A percentile compares a stretch with the other conserved stretches of the same genome.
These are phyloP conservation scores for Penicillium sp. DNA, from an alignment of 2,329 filamentous ascomycete species.

Conservation along the genomic window DNA sequence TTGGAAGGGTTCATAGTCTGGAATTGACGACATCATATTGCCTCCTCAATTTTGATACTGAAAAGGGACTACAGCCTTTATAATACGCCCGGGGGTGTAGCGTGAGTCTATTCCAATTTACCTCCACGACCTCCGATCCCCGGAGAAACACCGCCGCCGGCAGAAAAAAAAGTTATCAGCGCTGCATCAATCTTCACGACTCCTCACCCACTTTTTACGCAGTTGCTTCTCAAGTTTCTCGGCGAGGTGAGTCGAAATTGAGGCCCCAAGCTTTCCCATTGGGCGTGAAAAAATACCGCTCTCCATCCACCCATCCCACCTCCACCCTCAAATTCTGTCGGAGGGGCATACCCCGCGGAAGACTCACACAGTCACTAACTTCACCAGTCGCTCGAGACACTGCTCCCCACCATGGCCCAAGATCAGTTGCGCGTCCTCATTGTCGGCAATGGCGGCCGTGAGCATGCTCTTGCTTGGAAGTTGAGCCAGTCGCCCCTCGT, in stretches of 20 bases:
- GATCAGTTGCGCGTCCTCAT: constrained; percentile 70
- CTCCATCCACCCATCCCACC: not conserved
- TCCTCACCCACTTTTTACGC: constrained; percentile 12
- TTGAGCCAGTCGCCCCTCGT: constrained; percentile 77
- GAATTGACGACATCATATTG: not conserved
- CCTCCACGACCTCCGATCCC: not conserved
- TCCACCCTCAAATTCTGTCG: not conserved
- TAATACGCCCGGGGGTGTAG: not conserved
- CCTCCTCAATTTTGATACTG: not conserved
- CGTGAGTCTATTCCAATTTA: not conserved
- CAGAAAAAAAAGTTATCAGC: constrained; percentile 25
- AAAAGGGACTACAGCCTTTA: not conserved
- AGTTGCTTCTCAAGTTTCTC: constrained; percentile 25
- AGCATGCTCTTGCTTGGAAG: constrained; percentile 95
- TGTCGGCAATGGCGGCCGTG: constrained; percentile 88
- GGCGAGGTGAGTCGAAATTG: constrained; percentile 19
- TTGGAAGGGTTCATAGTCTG: not conserved
- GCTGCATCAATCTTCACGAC: constrained; percentile 9
- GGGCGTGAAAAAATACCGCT: not conserved
- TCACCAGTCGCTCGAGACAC: constrained; percentile 24
- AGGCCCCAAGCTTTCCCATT: not conserved
- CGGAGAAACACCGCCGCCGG: constrained; percentile 25
- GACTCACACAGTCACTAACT: constrained; percentile 20
- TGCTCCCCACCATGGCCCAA: constrained; percentile 36
- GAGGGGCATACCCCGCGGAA: constrained; percentile 24